These are phyloP conservation scores for Hypoxylon trugodes DNA, from an alignment of 495 filamentous ascomycete genomes.

Conservation along the genomic window DNA sequence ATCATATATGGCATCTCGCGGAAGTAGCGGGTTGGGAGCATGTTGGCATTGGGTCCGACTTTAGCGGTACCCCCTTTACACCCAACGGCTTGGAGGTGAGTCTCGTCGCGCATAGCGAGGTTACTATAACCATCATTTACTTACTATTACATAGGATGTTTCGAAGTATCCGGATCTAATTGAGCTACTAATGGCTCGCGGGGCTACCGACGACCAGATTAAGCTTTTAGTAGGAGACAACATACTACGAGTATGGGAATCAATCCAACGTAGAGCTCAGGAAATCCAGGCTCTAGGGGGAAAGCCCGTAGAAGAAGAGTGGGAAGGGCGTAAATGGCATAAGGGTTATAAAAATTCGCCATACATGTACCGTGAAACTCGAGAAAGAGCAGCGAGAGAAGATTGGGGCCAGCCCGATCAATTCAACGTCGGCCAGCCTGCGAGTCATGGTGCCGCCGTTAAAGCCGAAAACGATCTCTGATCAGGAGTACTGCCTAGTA, in stretches of 20 bases:
- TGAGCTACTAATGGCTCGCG: constrained; percentile 49
- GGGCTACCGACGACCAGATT: constrained; percentile 60
- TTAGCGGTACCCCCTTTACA: constrained; percentile 63
- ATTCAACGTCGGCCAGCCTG: constrained; percentile 19
- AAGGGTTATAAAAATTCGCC: constrained; percentile 25
- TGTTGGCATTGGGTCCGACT: constrained; percentile 71
- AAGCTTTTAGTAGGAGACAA: constrained; percentile 63
- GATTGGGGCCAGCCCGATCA: constrained; percentile 21
- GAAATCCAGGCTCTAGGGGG: constrained; percentile 16
- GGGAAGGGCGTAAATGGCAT: constrained; percentile 28
- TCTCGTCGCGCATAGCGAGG: not conserved
- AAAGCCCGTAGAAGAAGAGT: constrained; percentile 27
- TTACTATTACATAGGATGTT: constrained; percentile 59
- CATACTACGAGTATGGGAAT: constrained; percentile 46
- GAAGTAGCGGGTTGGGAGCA: constrained; percentile 65
- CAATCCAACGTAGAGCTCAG: constrained; percentile 10
- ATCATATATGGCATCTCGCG: constrained; percentile 67
- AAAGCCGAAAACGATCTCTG: constrained; percentile 17
- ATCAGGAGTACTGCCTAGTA: no score
- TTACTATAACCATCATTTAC: constrained; percentile 30
- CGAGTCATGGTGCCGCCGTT: not conserved
- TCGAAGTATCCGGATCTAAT: constrained; percentile 71
- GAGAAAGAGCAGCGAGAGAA: constrained; percentile 20
- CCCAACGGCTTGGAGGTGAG: constrained; percentile 59
- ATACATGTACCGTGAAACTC: constrained; percentile 29